These are phyloP conservation scores for Aspergillus sp. DNA, from an alignment of 2,329 filamentous ascomycete genomes.

Conservation along the genomic window DNA sequence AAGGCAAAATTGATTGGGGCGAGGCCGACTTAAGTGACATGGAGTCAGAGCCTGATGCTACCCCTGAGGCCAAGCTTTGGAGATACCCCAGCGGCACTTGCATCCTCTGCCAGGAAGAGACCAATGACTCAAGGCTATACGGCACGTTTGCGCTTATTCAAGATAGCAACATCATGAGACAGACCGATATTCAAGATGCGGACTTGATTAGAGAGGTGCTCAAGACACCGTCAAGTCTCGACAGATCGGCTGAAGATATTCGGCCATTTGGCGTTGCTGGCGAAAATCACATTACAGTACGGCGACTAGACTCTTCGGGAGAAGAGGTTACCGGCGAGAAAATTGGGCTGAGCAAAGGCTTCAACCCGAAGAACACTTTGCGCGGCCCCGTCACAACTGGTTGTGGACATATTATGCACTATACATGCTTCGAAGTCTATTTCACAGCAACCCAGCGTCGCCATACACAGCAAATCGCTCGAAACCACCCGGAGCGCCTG, in stretches of 20 bases:
- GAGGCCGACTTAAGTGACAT: conserved; percentile 73
- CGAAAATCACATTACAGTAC: conserved; percentile 75
- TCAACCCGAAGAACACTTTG: conserved; percentile 65
- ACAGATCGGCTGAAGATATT: conserved; percentile 77
- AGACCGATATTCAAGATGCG: conserved; percentile 78
- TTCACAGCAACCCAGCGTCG: conserved; percentile 78
- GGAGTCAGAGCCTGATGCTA: conserved; percentile 50
- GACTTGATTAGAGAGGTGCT: conserved; percentile 83
- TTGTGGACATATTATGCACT: conserved; percentile 99
- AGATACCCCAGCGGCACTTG: conserved; percentile 92
- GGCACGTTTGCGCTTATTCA: conserved; percentile 90
- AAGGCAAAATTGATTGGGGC: conserved; percentile 85
- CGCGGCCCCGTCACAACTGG: conserved; percentile 82
- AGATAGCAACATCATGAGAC: conserved; percentile 80
- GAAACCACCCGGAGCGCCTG: conserved; percentile 85
- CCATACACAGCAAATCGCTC: conserved; percentile 88
- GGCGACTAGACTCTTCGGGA: conserved; percentile 73
- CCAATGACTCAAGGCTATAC: conserved; percentile 82
- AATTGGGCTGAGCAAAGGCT: conserved; percentile 86
- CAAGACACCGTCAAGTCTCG: conserved; percentile 75
- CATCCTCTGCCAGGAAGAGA: conserved; percentile 95
- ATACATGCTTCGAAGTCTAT: conserved; percentile 90
- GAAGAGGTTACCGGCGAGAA: conserved; percentile 70
- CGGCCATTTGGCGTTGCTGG: conserved; percentile 89
- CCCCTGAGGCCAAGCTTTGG: conserved; percentile 71